phyloP scores from a whole-genome alignment of 2,329 filamentous ascomycete species.

The Penicillium decumbens region DNA sequence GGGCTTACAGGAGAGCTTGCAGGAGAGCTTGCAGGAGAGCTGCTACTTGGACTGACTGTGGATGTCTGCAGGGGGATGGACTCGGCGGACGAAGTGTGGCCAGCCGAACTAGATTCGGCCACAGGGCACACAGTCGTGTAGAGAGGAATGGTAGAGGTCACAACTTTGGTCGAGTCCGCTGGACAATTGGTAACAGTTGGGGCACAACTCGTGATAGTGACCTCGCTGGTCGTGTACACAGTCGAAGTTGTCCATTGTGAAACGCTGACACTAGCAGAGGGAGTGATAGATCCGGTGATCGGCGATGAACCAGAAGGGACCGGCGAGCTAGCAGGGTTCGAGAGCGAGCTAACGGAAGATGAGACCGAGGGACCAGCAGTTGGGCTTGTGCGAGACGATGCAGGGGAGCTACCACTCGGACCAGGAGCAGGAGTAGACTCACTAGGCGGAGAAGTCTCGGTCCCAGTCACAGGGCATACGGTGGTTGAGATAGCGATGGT shows the following conservation, averaged over 20 bases:
- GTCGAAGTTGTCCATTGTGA: conserved; percentile 7
- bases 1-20: neutral
- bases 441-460: neutral
- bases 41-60: neutral
- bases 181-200: neutral
- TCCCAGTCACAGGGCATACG: neutral
- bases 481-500: neutral
- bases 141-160: neutral
- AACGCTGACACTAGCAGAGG: conserved; percentile 1
- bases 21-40: neutral
- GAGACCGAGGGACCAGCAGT: neutral
- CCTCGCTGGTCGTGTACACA: neutral
- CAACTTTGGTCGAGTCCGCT: neutral
- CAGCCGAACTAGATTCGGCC: neutral
- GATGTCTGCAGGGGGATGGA: neutral
- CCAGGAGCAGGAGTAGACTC: conserved; percentile 1
- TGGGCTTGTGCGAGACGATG: neutral
- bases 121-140: neutral
- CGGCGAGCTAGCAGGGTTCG: neutral
- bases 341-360: neutral
- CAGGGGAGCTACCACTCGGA: neutral
- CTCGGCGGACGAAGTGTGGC: neutral
- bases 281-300: neutral
- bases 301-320: neutral
- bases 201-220: neutral